Base-by-base conservation (phyloP, 345 rosid species). In the Linum usitatissimum region DNA sequence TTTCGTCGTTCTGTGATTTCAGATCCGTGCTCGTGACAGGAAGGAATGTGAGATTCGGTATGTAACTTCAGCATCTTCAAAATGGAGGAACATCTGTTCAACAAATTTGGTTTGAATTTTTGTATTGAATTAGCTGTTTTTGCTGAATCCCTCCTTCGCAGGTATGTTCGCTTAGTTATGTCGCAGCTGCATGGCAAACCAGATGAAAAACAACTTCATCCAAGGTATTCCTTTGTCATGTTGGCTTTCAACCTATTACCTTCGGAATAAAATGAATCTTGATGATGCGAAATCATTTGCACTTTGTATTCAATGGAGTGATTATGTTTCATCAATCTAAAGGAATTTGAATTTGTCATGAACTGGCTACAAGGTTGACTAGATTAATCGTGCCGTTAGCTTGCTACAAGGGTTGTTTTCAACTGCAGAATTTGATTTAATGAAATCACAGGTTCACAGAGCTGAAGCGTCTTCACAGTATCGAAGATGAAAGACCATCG, bases 11-110 rank as follows among this genome's bases (percentile, higher is more conserved):
- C n/a, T 53, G 14, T 9, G 36, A 45, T 61, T 55, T 67, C 77
- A 93, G 99, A 83, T 93, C 48, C 77, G 81, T 30, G 70, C 73
- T 73, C 90, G 96, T 21, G 99, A 93, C 71, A 86, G 90, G 78
- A 93, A 86, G 78, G 99, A 93, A 21, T 93, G 97, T 64, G 97
- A 92, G 84, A 89, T 89, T 64, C 86, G 98, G 96, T 87, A 85
- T 30, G 31, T 59, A 51, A 23, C 2, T 23, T 23, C 71, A 54
- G 65, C 65, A 2, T 53, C 51, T 63, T 53, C 1, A 20, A 20
- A 40, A 30, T 17, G 5, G 8, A 34, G 38, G 38, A 34, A 31
- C 36, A 2, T 57, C 9, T 21, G 39, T 64, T 53, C 9, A 6
- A 58, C 9, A 7, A 15, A 45, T 10, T 3, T 6, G 51, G 51